phyloP scores from a whole-genome alignment of 352 stramenopile species.

The Globisporangium abappressorium region DNA sequence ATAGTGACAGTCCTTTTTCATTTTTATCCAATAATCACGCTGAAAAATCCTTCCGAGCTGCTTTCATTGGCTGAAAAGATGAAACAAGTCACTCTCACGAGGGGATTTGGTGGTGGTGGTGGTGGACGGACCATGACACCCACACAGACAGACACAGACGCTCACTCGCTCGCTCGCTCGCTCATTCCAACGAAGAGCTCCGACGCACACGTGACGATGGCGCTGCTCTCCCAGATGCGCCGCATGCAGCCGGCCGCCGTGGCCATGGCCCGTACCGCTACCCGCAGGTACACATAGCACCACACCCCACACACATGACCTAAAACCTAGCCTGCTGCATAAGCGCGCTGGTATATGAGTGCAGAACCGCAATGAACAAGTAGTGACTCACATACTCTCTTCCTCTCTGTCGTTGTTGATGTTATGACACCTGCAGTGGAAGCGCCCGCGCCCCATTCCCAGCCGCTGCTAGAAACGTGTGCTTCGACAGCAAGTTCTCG shows the following conservation, averaged over 20 bases:
- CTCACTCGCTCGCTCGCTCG: conserved; percentile 27
- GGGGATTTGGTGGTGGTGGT: conserved; percentile 18
- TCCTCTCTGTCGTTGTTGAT: not conserved
- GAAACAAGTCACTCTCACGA: conserved; percentile 20
- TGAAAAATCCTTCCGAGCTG: not conserved
- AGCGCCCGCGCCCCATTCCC: conserved; percentile 21
- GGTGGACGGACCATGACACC: conserved; percentile 18
- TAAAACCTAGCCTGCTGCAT: not conserved
- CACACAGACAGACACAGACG: conserved; percentile 4
- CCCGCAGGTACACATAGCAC: conserved; percentile 23
- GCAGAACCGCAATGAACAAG: not conserved
- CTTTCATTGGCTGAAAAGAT: conserved; percentile 5
- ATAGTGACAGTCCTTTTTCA: conserved; percentile 1
- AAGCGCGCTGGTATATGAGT: not conserved
- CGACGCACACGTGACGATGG: conserved; percentile 26
- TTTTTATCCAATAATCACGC: conserved; percentile 1
- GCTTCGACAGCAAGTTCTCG: conserved; percentile 42
- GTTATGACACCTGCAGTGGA: not conserved
- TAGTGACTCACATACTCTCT: not conserved
- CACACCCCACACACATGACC: not conserved
- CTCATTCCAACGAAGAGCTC: conserved; percentile 15
- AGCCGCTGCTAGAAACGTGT: conserved; percentile 22
- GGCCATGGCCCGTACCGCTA: conserved; percentile 27
- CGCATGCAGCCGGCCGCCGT: conserved; percentile 50
- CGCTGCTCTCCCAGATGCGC: conserved; percentile 53